Percentiles rank a stretch among this genome's conserved stretches.
phyloP scores from a whole-genome alignment of 1,139 yeast genomes.

The Suhomyces maxii region DNA sequence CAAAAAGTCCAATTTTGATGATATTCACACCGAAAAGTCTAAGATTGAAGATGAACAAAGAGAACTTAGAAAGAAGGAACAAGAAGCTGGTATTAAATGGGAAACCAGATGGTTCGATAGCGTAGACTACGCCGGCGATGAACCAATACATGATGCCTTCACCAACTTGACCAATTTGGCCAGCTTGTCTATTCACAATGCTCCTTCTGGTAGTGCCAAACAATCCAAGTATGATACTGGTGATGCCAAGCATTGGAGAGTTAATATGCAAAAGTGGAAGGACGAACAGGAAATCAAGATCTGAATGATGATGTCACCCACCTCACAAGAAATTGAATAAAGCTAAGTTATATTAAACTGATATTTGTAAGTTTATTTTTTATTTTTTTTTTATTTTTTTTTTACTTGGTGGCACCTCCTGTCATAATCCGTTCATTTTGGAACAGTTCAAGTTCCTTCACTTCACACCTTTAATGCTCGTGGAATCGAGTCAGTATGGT shows the following conservation, averaged over 20 bases:
- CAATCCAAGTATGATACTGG: constrained; percentile 54
- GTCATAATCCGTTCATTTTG: too few relatives aligned
- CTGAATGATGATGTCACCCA: constrained; percentile 11
- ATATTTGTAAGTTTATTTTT: neutral
- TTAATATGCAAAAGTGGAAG: constrained; percentile 53
- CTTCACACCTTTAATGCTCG: too few relatives aligned
- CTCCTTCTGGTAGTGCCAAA: constrained; percentile 63
- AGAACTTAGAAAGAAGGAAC: constrained; percentile 71
- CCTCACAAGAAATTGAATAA: neutral
- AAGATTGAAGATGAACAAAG: constrained; percentile 81
- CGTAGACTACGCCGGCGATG: constrained; percentile 43
- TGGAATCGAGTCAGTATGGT: too few relatives aligned
- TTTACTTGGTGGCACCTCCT: too few relatives aligned
- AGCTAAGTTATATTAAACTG: neutral
- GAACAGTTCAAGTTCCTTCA: too few relatives aligned
- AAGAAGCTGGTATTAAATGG: constrained; percentile 64
- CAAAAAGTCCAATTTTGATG: constrained; percentile 66
- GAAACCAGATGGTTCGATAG: constrained; percentile 74
- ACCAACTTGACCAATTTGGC: constrained; percentile 53
- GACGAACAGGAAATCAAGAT: constrained; percentile 57
- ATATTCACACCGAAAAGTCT: constrained; percentile 72
- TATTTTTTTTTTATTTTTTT: neutral
- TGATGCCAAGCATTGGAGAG: constrained; percentile 68
- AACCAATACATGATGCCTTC: constrained; percentile 43
- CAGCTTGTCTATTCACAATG: constrained; percentile 58